These are phyloP conservation scores for Amesomyces nigricolor DNA, from an alignment of 2,329 filamentous ascomycete species.

Conservation along the genomic window DNA sequence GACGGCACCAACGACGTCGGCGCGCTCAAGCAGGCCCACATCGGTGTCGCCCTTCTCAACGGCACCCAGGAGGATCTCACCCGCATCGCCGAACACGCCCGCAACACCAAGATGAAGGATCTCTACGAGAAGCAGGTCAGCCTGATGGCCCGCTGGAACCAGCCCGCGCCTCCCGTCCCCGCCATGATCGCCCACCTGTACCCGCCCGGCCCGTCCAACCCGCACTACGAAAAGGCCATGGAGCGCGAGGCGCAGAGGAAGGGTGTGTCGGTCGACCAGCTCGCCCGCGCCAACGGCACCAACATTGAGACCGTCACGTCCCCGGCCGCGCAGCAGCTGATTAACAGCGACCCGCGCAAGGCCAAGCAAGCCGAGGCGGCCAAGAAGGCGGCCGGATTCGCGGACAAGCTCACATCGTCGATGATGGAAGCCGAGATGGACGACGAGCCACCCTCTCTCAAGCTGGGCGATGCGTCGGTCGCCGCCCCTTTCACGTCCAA, in stretches of 20 bases:
- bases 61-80: conserved; percentile 86
- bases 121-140: conserved; percentile 93
- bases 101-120: conserved; percentile 97
- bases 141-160: conserved; percentile 93
- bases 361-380: conserved; percentile 60
- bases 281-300: conserved; percentile 48
- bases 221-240: conserved; percentile 89
- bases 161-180: conserved; percentile 88
- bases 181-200: conserved; percentile 88
- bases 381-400: conserved; percentile 69
- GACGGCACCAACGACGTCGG: conserved; percentile 98
- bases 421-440: conserved; percentile 90
- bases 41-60: conserved; percentile 92
- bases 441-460: conserved; percentile 91
- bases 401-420: conserved; percentile 76
- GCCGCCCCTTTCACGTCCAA: conserved; percentile 97
- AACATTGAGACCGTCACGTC: conserved; percentile 62
- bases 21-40: conserved; percentile 94
- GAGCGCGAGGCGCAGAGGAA: conserved; percentile 79
- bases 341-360: conserved; percentile 48
- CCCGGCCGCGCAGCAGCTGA: conserved; percentile 57
- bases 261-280: conserved; percentile 57
- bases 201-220: conserved; percentile 82
- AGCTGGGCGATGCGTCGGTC: conserved; percentile 94
- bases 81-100: conserved; percentile 86